phyloP scores from a whole-genome alignment of 352 stramenopile species.

The Phytophthora agathidicida region DNA sequence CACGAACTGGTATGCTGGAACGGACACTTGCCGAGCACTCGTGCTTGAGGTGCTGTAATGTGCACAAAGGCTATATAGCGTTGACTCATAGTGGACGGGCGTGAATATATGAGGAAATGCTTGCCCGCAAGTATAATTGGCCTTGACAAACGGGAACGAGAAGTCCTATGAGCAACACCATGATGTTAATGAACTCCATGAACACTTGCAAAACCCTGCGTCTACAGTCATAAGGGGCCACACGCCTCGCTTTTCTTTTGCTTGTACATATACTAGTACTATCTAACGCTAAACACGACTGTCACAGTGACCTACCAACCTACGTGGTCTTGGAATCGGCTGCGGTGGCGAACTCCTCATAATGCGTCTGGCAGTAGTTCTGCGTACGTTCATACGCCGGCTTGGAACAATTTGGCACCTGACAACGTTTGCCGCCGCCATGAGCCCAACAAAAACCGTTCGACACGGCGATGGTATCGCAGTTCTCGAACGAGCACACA shows the following conservation, averaged over 20 bases:
- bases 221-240: neutral
- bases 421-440: conserved; percentile 48
- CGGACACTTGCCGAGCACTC: neutral
- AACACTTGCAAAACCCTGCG: too few relatives aligned
- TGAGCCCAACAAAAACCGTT: conserved; percentile 58
- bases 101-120: neutral
- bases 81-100: conserved; percentile 8
- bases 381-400: conserved; percentile 67
- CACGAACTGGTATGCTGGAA: neutral
- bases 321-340: conserved; percentile 17
- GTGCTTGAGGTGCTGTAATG: conserved; percentile 3
- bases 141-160: too few relatives aligned
- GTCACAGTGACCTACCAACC: neutral
- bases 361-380: conserved; percentile 63
- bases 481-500: conserved; percentile 48
- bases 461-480: conserved; percentile 64
- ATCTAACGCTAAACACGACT: conserved; percentile 26
- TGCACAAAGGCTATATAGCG: neutral
- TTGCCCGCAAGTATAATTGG: too few relatives aligned
- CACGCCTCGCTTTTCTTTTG: conserved; percentile 8
- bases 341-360: conserved; percentile 25
- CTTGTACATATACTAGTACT: conserved; percentile 30
- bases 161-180: too few relatives aligned
- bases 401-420: conserved; percentile 48
- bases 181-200: too few relatives aligned